These are phyloP conservation scores for Venturiaceae sp. DNA, from an alignment of 2,329 filamentous ascomycete species.

Conservation along the genomic window DNA sequence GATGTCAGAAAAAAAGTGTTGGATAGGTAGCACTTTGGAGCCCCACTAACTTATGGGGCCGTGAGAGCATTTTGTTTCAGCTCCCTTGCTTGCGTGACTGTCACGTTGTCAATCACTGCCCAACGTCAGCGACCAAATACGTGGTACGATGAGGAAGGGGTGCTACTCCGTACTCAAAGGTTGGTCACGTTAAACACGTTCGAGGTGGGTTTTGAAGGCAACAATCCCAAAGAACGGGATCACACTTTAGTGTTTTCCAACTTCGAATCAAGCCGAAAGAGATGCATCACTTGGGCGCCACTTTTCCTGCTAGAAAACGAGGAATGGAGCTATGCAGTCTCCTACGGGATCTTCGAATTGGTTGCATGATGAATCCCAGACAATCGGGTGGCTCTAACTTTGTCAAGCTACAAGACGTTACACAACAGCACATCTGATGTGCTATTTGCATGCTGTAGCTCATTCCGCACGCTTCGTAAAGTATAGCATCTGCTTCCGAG, in stretches of 20 bases:
- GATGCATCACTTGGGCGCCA: neutral
- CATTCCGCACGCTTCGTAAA: neutral
- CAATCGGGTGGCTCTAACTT: neutral
- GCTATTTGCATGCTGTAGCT: neutral
- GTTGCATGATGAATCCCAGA: neutral
- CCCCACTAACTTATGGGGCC: neutral
- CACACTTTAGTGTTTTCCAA: neutral
- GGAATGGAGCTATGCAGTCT: neutral
- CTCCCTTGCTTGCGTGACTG: neutral
- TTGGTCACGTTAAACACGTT: neutral
- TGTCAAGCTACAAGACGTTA: neutral
- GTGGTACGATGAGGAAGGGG: neutral
- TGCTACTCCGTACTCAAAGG: neutral
- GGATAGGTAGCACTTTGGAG: neutral
- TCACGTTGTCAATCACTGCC: neutral
- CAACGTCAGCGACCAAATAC: neutral
- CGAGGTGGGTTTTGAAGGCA: too few species aligned
- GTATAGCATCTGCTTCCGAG: neutral
- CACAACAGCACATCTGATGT: neutral
- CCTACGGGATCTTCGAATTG: neutral
- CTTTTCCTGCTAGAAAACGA: neutral
- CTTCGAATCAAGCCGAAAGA: neutral
- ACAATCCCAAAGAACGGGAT: too few species aligned
- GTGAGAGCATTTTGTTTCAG: neutral
- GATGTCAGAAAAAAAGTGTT: neutral